phyloP scores from a whole-genome alignment of 805 yeast genomes.

The Starmerella sp. region DNA sequence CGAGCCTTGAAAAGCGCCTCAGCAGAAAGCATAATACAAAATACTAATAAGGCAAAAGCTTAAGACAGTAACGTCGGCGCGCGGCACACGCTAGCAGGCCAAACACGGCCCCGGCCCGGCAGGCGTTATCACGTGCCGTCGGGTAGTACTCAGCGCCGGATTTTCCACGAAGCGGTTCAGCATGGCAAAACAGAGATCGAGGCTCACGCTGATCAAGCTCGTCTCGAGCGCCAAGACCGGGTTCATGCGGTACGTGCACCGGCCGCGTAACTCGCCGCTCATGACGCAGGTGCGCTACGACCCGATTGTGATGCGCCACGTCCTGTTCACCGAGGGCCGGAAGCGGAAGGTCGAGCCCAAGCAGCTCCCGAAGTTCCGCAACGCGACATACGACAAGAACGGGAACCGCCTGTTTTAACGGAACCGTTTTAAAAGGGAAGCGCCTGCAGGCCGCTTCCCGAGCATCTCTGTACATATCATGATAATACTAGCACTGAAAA shows the following conservation, averaged over 20 bases:
- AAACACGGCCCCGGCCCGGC: too few species aligned
- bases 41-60: too few species aligned
- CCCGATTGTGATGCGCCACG: slow-evolving; percentile 77
- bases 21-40: too few species aligned
- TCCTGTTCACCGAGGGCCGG: slow-evolving; percentile 75
- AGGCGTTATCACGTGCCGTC: neutral
- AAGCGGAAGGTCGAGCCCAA: slow-evolving; percentile 55
- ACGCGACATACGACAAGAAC: slow-evolving; percentile 11
- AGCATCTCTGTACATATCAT: too few species aligned
- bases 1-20: too few species aligned
- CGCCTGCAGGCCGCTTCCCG: too few species aligned
- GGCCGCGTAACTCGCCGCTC: slow-evolving; percentile 71
- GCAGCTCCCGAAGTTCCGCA: slow-evolving; percentile 23
- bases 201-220: slow-evolving; percentile 72
- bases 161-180: neutral
- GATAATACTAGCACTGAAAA: too few species aligned
- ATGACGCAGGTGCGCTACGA: slow-evolving; percentile 79
- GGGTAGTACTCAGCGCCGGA: neutral
- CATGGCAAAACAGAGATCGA: slow-evolving; percentile 51
- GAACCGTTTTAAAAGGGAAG: neutral
- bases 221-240: slow-evolving; percentile 89
- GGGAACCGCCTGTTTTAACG: neutral
- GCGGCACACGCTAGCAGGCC: too few species aligned
- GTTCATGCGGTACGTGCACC: slow-evolving; percentile 61
- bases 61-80: too few species aligned